Base-by-base conservation (phyloP, 73 alveolate species). In the Paramecium pentaurelia region DNA sequence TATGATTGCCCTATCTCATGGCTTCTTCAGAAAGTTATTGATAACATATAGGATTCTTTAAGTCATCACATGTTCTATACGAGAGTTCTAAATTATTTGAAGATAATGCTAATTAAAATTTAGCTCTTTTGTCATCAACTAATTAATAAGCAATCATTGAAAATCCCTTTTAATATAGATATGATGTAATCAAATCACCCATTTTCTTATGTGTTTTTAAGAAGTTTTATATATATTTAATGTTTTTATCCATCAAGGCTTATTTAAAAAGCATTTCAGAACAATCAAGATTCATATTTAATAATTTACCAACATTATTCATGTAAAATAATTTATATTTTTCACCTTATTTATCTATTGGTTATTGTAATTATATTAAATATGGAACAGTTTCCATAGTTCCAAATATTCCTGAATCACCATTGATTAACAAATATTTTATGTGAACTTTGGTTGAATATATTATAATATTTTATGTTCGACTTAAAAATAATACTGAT, bases 371-470 rank as follows among this genome's bases (percentile, higher is more conserved):
- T 45, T 89, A 51, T 18, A 71, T 88, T 28, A 92, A 84, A 75
- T 95, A 94, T 51, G 95, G 86, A 16, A 95, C 94, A 36, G 90
- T 93, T 14, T 95, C 96, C 11, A 86, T 30, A 6, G 95, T 54
- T 84, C 93, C 93, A 37, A 95, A 89, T 10, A 95, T 92, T 22
- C 98, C 98, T 8, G 93, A 38, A 54, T 94, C 95, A 0, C 95
- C 96, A 58, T 96, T 95, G 7, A 97, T 85, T 77, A 97, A 88
- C 22, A 97, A 93, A 89, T 97, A 97, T 89, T 97, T 97, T 10
- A 97, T 75, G 86, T 97, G 99, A 93, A 96, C 95, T 77, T 93
- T 95, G 6, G 99, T 97, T 16, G 99, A 92, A 95, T 97, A 97
- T 77, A 97, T 95, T 92, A 97, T 92, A 20, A 96, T 98, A 87